phyloP scores from a whole-genome alignment of 139 green algal genomes.

The Coccomyxa sp. region DNA sequence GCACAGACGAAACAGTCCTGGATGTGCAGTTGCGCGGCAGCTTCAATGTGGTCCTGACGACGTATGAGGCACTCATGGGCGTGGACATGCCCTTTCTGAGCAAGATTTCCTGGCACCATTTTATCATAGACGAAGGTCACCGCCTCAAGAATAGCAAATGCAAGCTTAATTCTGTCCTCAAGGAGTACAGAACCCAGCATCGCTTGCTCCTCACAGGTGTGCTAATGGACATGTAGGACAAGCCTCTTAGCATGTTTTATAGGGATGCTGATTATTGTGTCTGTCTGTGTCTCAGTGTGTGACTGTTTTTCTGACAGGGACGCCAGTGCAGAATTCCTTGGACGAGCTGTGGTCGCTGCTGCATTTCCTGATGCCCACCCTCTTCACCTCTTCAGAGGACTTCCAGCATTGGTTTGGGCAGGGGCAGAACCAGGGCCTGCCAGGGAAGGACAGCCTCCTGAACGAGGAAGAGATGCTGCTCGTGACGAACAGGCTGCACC shows the following conservation, averaged over 20 bases:
- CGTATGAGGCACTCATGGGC: constrained; percentile 52
- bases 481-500: constrained; percentile 83
- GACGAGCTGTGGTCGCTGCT: constrained; percentile 91
- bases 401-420: constrained; percentile 67
- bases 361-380: constrained; percentile 87
- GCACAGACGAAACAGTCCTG: not conserved
- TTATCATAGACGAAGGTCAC: constrained; percentile 66
- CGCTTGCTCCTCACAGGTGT: constrained; percentile 71
- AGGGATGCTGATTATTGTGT: too few relatives aligned
- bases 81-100: constrained; percentile 30
- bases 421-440: not conserved
- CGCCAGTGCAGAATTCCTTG: constrained; percentile 65
- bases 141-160: constrained; percentile 72
- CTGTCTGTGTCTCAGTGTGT: not conserved
- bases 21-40: not conserved
- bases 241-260: too few relatives aligned
- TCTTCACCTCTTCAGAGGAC: constrained; percentile 74
- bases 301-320: constrained; percentile 32
- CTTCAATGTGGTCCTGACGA: constrained; percentile 55
- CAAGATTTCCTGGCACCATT: constrained; percentile 36
- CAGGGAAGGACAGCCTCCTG: constrained; percentile 31
- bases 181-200: constrained; percentile 25
- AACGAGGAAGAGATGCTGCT: constrained; percentile 87
- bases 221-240: not conserved
- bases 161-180: constrained; percentile 62